Evolutionary conservation across 768 basidiomycete genomes (phyloP).

Genomic region (Tylopilus sp.): DNA sequence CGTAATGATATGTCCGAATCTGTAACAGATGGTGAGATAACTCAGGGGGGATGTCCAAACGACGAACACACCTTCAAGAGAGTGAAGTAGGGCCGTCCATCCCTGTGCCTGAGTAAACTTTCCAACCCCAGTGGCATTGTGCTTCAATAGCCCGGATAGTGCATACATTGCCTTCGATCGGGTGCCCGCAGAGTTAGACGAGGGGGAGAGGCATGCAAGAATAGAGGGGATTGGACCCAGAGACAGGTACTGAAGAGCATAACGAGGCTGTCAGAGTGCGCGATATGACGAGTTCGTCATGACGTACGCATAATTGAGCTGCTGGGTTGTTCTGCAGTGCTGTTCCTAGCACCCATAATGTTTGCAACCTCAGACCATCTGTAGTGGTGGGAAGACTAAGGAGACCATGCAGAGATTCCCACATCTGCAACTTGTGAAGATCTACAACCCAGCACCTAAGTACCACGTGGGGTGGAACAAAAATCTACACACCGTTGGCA

Average conservation of each 20-base stretch:
- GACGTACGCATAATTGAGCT: conserved; percentile 70
- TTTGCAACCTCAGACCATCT: conserved; percentile 60
- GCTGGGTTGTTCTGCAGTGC: conserved; percentile 87
- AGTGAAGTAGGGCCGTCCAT: conserved; percentile 58
- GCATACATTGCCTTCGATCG: conserved; percentile 83
- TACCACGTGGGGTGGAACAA: not conserved
- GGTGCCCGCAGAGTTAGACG: conserved; percentile 47
- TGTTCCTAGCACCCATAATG: conserved; percentile 86
- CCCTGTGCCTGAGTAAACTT: conserved; percentile 51
- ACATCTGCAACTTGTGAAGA: conserved; percentile 70
- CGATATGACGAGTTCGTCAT: not conserved
- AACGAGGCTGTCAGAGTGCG: conserved; percentile 1
- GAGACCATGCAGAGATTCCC: conserved; percentile 72
- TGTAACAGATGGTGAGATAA: conserved; percentile 24
- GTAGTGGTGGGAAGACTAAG: conserved; percentile 51
- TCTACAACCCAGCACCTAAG: conserved; percentile 45
- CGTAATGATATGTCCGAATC: conserved; percentile 79
- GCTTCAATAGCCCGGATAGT: conserved; percentile 75
- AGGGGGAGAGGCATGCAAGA: conserved; percentile 56
- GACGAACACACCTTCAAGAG: conserved; percentile 55
- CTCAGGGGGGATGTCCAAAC: not conserved
- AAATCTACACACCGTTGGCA: conserved; percentile 56
- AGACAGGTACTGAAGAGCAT: conserved; percentile 48
- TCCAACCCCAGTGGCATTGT: conserved; percentile 64
- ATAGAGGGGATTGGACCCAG: conserved; percentile 65